Conservation (phyloP, 2,329 filamentous ascomycete species). For the Orbilia brochopaga region DNA sequence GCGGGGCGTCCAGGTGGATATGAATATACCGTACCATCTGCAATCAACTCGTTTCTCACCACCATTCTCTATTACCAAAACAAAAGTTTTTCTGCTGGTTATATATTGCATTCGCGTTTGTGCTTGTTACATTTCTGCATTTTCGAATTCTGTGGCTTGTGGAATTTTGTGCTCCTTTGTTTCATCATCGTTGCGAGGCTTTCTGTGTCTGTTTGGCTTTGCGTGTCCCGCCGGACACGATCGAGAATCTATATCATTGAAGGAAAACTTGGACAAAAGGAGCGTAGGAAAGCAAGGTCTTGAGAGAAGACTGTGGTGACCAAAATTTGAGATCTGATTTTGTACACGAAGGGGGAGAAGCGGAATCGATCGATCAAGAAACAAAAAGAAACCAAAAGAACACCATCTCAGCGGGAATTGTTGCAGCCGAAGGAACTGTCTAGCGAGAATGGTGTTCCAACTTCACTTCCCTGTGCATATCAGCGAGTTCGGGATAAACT, state of each 20-base stretch:
- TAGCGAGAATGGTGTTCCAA: neutral
- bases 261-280: slow-evolving; percentile 3
- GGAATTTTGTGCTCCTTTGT: slow-evolving; percentile 17
- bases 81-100: slow-evolving; percentile 22
- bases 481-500: slow-evolving; percentile 17
- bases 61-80: neutral
- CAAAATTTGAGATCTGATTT: slow-evolving; percentile 32
- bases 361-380: neutral
- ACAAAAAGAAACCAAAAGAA: slow-evolving; percentile 1
- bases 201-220: no score
- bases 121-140: slow-evolving; percentile 24
- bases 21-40: slow-evolving; percentile 26
- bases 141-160: no score
- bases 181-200: slow-evolving; percentile 32
- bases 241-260: slow-evolving; percentile 37
- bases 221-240: slow-evolving; percentile 14
- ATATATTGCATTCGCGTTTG: no score
- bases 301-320: slow-evolving; percentile 14
- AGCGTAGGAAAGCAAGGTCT: slow-evolving; percentile 27
- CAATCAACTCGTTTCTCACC: slow-evolving; percentile 28
- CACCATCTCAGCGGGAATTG: slow-evolving; percentile 5
- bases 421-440: no score
- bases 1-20: slow-evolving; percentile 41
- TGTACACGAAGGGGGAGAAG: slow-evolving; percentile 38
- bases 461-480: slow-evolving; percentile 43